Evolutionary conservation across 2,329 filamentous ascomycete genomes (phyloP), one percentile per base, ranked within the genome.

Genomic region (Dendrostoma leiphaemia): DNA sequence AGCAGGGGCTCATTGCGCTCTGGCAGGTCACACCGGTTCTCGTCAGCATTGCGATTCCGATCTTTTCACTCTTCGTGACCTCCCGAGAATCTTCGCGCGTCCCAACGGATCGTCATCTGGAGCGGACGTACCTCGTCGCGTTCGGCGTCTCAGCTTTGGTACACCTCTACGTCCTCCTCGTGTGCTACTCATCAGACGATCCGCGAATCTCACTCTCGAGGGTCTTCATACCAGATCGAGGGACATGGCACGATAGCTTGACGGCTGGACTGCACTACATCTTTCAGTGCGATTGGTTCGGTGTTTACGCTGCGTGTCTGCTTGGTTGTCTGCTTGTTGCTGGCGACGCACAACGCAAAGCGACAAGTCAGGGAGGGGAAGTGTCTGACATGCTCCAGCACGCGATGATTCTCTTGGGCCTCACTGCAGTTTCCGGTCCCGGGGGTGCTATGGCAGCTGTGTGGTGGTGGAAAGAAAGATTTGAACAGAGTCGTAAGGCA

Each of bases 221-320:
- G 17, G 32, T 48, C 32, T 48, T 48, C 32, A 3, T 48, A 19
- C 45, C 45, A 10, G 32, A 48, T 12, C 31, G 32, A 19, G 13
- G 12, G 15, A 2, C 31, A 21, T 48, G 32, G 31, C 23, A 35
- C 9, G 32, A 48, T 7, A 48, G 32, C 32, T 26, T 37, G 32
- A 37, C 45, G 3, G 6, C 15, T 10, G 45, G 45, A 13, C 6
- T 48, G 32, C 45, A 48, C 26, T 48, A 48, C 21, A 28, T 48
- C 19, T 48, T 48, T 23, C 45, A 48, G 23, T 48, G 45, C 19
- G 45, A 48, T 32, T 48, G 31, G 31, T 48, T 31, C 31, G 15
- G 24, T 6, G 9, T 48, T 19, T 48, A 19, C 31, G 45, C 21
- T 6, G 31, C 45, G 12, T 48, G 19, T 19, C 28, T 48, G 21